Base-by-base conservation (phyloP, 73 alveolate species). In the Paramecium sexaurelia region DNA sequence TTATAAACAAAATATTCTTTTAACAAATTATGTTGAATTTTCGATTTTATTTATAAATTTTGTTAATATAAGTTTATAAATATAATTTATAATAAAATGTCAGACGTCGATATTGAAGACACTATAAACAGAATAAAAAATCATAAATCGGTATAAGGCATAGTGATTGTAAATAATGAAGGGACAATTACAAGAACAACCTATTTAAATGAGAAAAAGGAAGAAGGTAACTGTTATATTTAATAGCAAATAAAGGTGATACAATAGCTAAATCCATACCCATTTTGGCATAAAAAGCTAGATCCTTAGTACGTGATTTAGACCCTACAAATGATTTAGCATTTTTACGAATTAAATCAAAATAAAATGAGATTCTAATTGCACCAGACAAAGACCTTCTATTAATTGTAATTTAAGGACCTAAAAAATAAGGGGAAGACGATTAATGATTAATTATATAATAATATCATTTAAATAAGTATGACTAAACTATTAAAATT, bases 381-480 rank as follows among this genome's bases (percentile, higher is more conserved):
- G 99, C 99, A 20, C 99, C 99, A 10, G 99, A 97, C 87, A 96
- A 98, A 85, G 98, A 96, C 56, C 97, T 91, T 71, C 93, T 97
- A 89, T 94, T 98, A 51, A 97, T 98, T 75, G 99, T 98, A 27
- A 94, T 98, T 51, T 98, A 98, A 93, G 92, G 95, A n/a, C 94
- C 94, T 10, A 75, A 89, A 55, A 95, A 95, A 61, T 94, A 89
- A 71, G 87, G 93, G 33, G 93, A 86, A 56, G 93, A 86, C 37
- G 85, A 86, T 35, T 69, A 55, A 61, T 86, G 93, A 86, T 51
- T 15, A 51, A 51, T 17, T 51, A 51, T 51, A 51, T 51, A 51
- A 17, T 51, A 51, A 51, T 51, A 51, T 51, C 67, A 51, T 51
- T 51, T 51, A 51, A 51, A 51, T 51, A 51, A 29, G 67, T 51